Evolutionary conservation across 1,139 yeast genomes (phyloP).

Genomic region (Nakaseomyces glabratus): DNA sequence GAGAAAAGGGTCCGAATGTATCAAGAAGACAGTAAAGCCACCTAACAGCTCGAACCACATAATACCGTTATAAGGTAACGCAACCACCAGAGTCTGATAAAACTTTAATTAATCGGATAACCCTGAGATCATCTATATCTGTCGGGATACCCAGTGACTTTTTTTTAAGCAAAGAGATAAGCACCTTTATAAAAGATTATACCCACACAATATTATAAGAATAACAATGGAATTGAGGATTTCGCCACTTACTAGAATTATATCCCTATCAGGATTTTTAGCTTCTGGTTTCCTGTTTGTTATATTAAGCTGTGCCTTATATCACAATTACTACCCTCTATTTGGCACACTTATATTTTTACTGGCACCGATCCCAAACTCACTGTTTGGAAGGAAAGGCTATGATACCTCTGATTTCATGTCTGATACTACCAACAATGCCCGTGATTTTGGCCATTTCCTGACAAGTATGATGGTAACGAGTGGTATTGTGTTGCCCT

Average conservation of each 20-base stretch:
- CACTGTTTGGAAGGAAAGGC: slow-evolving; percentile 39
- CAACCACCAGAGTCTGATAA: too few species aligned
- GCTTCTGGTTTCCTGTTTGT: slow-evolving; percentile 71
- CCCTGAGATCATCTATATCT: too few species aligned
- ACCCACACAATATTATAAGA: neutral
- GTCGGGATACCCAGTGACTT: too few species aligned
- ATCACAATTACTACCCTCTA: slow-evolving; percentile 60
- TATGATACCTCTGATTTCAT: slow-evolving; percentile 42
- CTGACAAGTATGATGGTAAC: slow-evolving; percentile 58
- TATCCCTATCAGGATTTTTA: slow-evolving; percentile 58
- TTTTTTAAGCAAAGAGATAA: too few species aligned
- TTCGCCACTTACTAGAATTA: slow-evolving; percentile 58
- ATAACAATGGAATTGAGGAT: slow-evolving; percentile 23
- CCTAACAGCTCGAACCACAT: too few species aligned
- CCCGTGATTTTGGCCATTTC: slow-evolving; percentile 53
- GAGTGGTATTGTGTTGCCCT: slow-evolving; percentile 60
- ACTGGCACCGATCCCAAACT: slow-evolving; percentile 64
- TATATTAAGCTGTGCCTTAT: slow-evolving; percentile 63
- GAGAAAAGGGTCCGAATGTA: too few species aligned
- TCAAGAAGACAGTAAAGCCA: too few species aligned
- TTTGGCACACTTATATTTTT: slow-evolving; percentile 54
- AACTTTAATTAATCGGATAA: too few species aligned
- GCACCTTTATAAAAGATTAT: too few species aligned
- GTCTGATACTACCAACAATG: slow-evolving; percentile 49
- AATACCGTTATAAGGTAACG: too few species aligned